Evolutionary conservation across 78 protist species (phyloP).

Genomic region (Diacronema lutheri): DNA sequence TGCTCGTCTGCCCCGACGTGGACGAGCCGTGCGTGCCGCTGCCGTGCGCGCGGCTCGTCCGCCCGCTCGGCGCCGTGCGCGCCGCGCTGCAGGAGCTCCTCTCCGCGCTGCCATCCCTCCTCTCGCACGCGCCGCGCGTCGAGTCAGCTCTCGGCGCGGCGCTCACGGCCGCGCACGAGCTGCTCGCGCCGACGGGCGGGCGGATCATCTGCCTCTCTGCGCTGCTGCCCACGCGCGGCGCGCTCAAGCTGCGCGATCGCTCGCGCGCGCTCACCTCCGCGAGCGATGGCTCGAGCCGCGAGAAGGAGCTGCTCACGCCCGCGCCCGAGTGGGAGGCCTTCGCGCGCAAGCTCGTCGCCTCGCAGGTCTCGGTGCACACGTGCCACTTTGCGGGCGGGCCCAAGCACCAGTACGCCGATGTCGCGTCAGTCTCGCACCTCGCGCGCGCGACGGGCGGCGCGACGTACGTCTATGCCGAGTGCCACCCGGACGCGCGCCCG

Average conservation of each 20-base stretch:
- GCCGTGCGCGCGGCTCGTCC: conserved; percentile 23
- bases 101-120: background rate
- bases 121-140: background rate
- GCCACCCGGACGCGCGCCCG: background rate
- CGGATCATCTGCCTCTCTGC: background rate
- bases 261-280: no score
- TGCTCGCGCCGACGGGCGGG: conserved; percentile 6
- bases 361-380: background rate
- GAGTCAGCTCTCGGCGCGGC: background rate
- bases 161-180: background rate
- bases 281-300: background rate
- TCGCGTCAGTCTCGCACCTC: background rate
- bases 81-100: background rate
- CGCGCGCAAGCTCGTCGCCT: background rate
- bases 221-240: conserved; percentile 1
- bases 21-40: conserved; percentile 58
- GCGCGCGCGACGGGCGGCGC: conserved; percentile 38
- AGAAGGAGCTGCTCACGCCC: background rate
- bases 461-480: conserved; percentile 8
- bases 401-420: background rate
- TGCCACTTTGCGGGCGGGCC: background rate
- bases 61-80: background rate
- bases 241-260: conserved; percentile 36
- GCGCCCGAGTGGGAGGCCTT: background rate
- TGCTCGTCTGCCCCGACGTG: conserved; percentile 38